Evolutionary conservation across 768 basidiomycete species (phyloP).

Genomic region (Russula ochroleuca): DNA sequence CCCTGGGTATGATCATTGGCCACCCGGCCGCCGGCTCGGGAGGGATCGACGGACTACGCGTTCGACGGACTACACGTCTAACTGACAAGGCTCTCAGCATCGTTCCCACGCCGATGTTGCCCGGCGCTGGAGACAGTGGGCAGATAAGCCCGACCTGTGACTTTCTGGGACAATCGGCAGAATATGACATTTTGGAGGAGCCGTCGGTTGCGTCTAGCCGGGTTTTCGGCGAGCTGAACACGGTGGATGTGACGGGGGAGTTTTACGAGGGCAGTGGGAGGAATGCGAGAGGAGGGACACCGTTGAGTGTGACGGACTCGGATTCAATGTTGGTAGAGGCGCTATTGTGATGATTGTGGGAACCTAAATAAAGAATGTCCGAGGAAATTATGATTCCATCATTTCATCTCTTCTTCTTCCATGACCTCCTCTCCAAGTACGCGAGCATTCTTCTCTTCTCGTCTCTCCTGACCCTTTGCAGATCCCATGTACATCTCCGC

Average conservation of each 20-base stretch:
- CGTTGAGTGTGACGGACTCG: not conserved
- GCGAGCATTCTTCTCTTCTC: not conserved
- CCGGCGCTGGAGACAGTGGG: not conserved
- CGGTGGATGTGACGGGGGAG: not conserved
- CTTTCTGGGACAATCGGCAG: not conserved
- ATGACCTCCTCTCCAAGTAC: constrained; percentile 10
- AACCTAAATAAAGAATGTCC: not conserved
- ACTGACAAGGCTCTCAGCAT: constrained; percentile 7
- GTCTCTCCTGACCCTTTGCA: constrained; percentile 27
- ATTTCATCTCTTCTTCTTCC: not conserved
- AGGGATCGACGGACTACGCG: not conserved
- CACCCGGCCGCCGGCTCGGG: not conserved
- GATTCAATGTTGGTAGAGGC: constrained; percentile 13
- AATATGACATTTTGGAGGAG: constrained; percentile 18
- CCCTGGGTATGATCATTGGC: constrained; percentile 17
- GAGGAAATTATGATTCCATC: not conserved
- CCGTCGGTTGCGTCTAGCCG: not conserved
- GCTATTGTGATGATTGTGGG: not conserved
- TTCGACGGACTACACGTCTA: constrained; percentile 9
- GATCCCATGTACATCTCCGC: constrained; percentile 76
- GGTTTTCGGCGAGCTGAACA: constrained; percentile 7
- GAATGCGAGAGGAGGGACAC: not conserved
- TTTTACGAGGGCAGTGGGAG: constrained; percentile 1
- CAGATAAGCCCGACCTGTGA: not conserved
- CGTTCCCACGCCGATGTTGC: not conserved